Evolutionary conservation across 202 grass and related monocot species (phyloP).

Genomic region (Eragrostis tef): DNA sequence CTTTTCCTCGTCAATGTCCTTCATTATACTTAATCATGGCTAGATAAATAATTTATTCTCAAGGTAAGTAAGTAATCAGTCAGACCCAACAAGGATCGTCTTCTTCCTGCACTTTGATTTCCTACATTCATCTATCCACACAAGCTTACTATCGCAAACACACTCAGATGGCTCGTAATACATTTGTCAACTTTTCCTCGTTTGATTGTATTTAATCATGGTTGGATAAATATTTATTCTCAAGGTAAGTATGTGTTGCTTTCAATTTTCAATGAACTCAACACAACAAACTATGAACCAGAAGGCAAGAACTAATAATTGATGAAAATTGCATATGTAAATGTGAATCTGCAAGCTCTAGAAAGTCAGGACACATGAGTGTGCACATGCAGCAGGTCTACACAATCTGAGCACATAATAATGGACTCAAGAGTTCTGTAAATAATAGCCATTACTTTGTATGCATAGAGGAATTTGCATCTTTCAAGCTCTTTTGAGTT

Average conservation of each 20-base stretch:
- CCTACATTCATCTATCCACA: neutral
- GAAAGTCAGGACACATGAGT: neutral
- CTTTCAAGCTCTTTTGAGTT: neutral
- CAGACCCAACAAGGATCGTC: neutral
- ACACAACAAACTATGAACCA: neutral
- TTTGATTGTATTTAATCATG: slow-evolving; percentile 22
- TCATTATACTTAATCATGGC: slow-evolving; percentile 22
- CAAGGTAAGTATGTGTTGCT: neutral
- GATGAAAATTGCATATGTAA: neutral
- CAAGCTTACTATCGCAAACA: slow-evolving; percentile 20
- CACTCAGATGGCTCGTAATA: neutral
- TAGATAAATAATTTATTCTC: neutral
- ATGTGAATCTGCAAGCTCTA: neutral
- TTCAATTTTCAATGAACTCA: neutral
- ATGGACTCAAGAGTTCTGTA: neutral
- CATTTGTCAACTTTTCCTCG: neutral
- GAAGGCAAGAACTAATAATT: neutral
- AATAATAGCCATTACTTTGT: neutral
- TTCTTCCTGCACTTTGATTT: slow-evolving; percentile 11
- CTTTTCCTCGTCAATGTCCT: neutral
- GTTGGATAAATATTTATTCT: neutral
- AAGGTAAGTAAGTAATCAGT: slow-evolving; percentile 8
- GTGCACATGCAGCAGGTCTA: neutral
- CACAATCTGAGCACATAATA: neutral
- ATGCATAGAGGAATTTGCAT: neutral